These are phyloP conservation scores for Neonectria neomacrospora DNA, from an alignment of 2,329 filamentous ascomycete species.

Conservation along the genomic window DNA sequence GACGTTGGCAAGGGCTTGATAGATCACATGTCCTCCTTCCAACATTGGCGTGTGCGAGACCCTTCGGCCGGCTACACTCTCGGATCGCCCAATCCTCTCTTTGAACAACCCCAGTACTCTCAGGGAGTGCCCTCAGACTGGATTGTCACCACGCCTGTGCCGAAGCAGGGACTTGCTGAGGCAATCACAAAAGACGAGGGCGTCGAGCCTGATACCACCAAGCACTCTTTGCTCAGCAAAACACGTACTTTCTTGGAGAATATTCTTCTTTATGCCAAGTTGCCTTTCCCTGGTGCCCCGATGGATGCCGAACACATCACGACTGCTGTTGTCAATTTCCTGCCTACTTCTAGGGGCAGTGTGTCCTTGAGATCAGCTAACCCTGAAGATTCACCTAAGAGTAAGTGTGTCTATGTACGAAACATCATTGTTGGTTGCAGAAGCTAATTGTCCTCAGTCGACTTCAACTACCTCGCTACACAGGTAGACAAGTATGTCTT, in stretches of 20 bases:
- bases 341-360: slow-evolving; percentile 40
- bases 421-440: neutral
- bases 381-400: slow-evolving; percentile 36
- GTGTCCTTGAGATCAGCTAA: slow-evolving; percentile 37
- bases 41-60: slow-evolving; percentile 48
- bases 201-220: slow-evolving; percentile 42
- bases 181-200: slow-evolving; percentile 51
- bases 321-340: slow-evolving; percentile 35
- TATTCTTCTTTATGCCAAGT: slow-evolving; percentile 39
- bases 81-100: slow-evolving; percentile 50
- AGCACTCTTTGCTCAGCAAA: slow-evolving; percentile 47
- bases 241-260: slow-evolving; percentile 39
- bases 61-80: slow-evolving; percentile 48
- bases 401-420: slow-evolving; percentile 17
- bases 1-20: slow-evolving; percentile 61
- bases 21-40: slow-evolving; percentile 44
- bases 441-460: slow-evolving; percentile 29
- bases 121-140: slow-evolving; percentile 53
- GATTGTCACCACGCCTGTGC: slow-evolving; percentile 45
- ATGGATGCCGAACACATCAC: slow-evolving; percentile 41
- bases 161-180: slow-evolving; percentile 42
- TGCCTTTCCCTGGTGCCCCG: slow-evolving; percentile 37
- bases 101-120: slow-evolving; percentile 50
- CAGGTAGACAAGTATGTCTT: slow-evolving; percentile 41
- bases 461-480: slow-evolving; percentile 40